Evolutionary conservation across 1,284 basidiomycete species (phyloP), one percentile per base, ranked within the genome.

Genomic region (Rhodotorula glutinis): DNA sequence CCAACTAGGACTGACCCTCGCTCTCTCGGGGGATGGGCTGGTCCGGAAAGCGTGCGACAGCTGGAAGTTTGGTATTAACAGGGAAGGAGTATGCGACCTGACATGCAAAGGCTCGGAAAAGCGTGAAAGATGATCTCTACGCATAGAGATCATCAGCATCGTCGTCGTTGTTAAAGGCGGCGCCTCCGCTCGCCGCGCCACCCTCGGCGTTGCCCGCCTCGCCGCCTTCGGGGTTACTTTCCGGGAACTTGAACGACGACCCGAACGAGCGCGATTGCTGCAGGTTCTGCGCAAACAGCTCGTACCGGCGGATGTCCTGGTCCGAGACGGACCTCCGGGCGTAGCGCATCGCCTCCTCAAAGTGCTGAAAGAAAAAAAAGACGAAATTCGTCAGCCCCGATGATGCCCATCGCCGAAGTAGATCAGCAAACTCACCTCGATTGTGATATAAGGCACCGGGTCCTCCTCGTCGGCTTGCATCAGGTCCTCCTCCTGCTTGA

Each of bases 171-270:
- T 25, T 92, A 89, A 70, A 89, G 87, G 27, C 77, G 77, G 80
- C 21, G 88, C 89, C 62, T 66, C 92, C 91, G 57, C 86, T 49
- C 27, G 55, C 54, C n/a, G 79, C 81, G 25, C 78, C 80, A 3
- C 75, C 79, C 51, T 82, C 81, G 61, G 83, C 81, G 61, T 82
- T 76, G 38, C 81, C 83, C 53, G 79, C 83, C 60, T 81, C 78
- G 63, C 83, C 82, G 47, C 78, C 80, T 30, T 78, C 77, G 33
- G 33, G 33, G 33, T 38, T 38, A 11, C 33, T 38, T 76, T 97
- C 94, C 25, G 96, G 96, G 92, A 99, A 99, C 83, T 91, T 92
- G 87, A 96, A 96, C 78, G 86, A 88, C 78, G 87, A 88, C 60
- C 92, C 92, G 51, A 87, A 89, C 75, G 65, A 74, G 58, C 78